Base-by-base conservation (phyloP, 805 yeast species). In the Pichia occidentalis region DNA sequence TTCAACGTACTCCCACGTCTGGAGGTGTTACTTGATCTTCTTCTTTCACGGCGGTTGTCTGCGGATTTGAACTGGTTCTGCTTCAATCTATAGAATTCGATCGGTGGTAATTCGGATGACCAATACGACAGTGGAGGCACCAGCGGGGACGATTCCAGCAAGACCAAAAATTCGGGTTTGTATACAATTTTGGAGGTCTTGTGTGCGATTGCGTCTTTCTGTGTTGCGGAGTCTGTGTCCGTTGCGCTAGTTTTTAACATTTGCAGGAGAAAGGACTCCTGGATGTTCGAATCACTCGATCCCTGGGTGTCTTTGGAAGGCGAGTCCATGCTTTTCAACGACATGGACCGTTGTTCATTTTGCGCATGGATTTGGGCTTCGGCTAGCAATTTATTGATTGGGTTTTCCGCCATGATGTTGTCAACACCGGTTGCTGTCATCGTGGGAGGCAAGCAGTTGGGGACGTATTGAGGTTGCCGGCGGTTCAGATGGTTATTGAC, bases 71-170 rank as follows among this genome's bases (percentile, higher is more conserved):
- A 25, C 7, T 16, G 18, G 14, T 20, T 19, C 8, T 24, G 35
- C 44, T 60, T 61, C 37, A 64, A 50, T 42, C 72, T 64, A 72
- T 77, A 76, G 47, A 75, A 76, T 13, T 64, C 59, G 37, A 54
- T 59, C 25, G 62, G 70, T 3, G 80, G 80, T 37, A 75, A 59
- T 18, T 51, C 43, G 9, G 31, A 25, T 5, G 8, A 17, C 44
- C 73, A 59, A 25, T 47, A 37, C 7, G 26, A 29, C 5, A 4
- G 8, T 4, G 34, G 21, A 7, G 39, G 36, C 5, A 44, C 41
- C 17, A 44, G 29, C 2, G 47, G 47, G n/a, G 47, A 44, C 3
- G 17, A 1, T 24, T 35, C 37, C 6, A 44, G n/a, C n/a, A 16
- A 11, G 8, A 20, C n/a, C 8, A 41, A 29, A 13, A 44, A 36